phyloP scores from a whole-genome alignment of 495 filamentous ascomycete species.

The Bacidia gigantensis region DNA sequence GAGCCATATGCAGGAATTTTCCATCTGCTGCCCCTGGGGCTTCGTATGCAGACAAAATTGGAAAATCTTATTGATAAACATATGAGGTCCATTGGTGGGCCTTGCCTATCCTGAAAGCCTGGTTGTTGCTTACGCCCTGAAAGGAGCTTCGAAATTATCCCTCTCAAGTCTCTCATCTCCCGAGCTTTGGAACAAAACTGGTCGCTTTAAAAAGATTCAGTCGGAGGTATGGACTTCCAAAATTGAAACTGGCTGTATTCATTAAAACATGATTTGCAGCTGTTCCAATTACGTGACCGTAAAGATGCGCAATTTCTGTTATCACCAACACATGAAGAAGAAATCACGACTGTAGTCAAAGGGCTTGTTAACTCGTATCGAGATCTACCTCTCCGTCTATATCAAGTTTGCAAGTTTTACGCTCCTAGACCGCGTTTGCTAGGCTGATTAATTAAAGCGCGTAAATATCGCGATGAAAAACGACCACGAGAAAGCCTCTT shows the following conservation, averaged over 20 bases:
- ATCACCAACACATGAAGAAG: conserved; percentile 92
- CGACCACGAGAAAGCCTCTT: conserved; percentile 79
- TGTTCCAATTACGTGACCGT: conserved; percentile 71
- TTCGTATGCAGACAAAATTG: conserved; percentile 78
- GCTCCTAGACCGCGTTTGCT: not conserved
- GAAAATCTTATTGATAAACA: conserved; percentile 76
- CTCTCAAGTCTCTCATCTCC: conserved; percentile 81
- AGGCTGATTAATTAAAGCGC: conserved; percentile 34
- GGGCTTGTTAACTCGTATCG: conserved; percentile 70
- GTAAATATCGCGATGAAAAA: conserved; percentile 89
- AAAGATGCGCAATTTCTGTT: conserved; percentile 63
- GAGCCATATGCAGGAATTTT: conserved; percentile 56
- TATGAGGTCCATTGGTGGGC: conserved; percentile 62
- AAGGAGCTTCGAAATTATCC: conserved; percentile 76
- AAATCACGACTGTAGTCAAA: conserved; percentile 72
- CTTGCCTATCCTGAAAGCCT: conserved; percentile 19
- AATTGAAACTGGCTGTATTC: not conserved
- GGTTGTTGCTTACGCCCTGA: no score
- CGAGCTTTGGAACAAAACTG: conserved; percentile 63
- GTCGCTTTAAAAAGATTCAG: conserved; percentile 40
- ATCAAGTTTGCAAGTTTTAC: conserved; percentile 61
- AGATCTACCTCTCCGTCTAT: conserved; percentile 71
- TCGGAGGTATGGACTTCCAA: conserved; percentile 41
- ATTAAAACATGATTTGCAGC: conserved; percentile 27
- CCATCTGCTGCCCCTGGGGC: conserved; percentile 82